phyloP scores from a whole-genome alignment of 306 rosid species.

The Ziziphus jujuba region DNA sequence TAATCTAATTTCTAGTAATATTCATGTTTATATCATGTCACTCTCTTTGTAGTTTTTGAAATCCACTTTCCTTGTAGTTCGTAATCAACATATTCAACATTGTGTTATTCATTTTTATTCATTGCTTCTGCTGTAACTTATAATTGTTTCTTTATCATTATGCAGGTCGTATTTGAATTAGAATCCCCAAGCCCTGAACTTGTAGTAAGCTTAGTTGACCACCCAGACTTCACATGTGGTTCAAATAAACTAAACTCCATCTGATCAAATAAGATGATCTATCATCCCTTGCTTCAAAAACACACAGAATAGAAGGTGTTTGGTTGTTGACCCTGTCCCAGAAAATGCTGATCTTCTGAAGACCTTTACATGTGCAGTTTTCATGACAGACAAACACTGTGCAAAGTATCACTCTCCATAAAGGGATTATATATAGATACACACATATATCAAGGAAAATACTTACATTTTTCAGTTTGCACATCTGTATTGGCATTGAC shows the following conservation, averaged over 20 bases:
- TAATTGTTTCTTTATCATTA: background rate
- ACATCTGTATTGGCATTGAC: too few species aligned
- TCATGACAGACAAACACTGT: too few species aligned
- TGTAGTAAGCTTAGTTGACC: constrained; percentile 55
- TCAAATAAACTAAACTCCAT: constrained; percentile 24
- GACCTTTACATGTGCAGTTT: background rate
- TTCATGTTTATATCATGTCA: too few species aligned
- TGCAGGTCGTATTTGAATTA: constrained; percentile 73
- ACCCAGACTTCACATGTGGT: constrained; percentile 67
- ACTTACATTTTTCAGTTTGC: too few species aligned
- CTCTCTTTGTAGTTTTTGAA: background rate
- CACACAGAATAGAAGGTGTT: background rate
- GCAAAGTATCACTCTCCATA: background rate
- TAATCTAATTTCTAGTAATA: too few species aligned
- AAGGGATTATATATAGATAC: background rate
- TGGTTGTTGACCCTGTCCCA: background rate
- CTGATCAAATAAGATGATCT: constrained; percentile 3
- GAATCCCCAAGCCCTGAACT: constrained; percentile 64
- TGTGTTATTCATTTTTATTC: background rate
- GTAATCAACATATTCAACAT: background rate
- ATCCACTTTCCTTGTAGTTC: too few species aligned
- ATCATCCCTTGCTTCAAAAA: background rate
- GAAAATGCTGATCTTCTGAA: background rate
- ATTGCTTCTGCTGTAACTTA: background rate
- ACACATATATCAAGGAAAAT: too few species aligned